Evolutionary conservation across 75 land plant genomes (phyloP), one percentile per base, ranked within the genome.

Genomic region (Pinus albicaulis): DNA sequence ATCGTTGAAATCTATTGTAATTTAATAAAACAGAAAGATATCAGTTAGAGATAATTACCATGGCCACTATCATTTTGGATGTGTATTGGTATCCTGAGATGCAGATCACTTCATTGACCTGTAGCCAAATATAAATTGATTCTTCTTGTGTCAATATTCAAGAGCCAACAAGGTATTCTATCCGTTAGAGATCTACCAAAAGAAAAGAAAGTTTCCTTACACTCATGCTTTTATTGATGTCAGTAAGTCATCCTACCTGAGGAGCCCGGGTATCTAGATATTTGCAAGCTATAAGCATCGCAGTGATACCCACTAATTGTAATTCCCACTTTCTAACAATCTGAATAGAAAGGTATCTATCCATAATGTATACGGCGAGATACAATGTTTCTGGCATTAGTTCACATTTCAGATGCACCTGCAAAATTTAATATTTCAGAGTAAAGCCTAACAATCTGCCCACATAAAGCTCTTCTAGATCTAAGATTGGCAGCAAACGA

Each of bases 181-280:
- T 44, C 8, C 6, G 7, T 1, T 44, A 44, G 48, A 44, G 6
- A 44, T 44, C 6, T 44, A 5, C 5, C n/a, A n/a, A n/a, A n/a
- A n/a, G n/a, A 44, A 44, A 44, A 44, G 48, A n/a, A n/a, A n/a
- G 7, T 59, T 24, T 7, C 14, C 5, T 56, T 57, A n/a, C 24
- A 65, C 11, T 52, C 26, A 12, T 34, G 3, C 56, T 16, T n/a
- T n/a, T 48, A 28, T 53, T 23, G 56, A 44, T 57, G 25, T 24
- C 12, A 59, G 19, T 14, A 56, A 56, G 23, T n/a, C 63, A 19
- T 38, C 22, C 23, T 59, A 87, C 95, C 89, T 86, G 85, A 20
- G 94, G 94, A 3, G 92, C 87, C 90, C 96, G 92, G 56, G 93
- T 91, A 80, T 95, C 98, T 76, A 92, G 96, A 56, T 91, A 91